Conservation (phyloP, 108 stramenopile genomes). For the Nitzschia sp. region DNA sequence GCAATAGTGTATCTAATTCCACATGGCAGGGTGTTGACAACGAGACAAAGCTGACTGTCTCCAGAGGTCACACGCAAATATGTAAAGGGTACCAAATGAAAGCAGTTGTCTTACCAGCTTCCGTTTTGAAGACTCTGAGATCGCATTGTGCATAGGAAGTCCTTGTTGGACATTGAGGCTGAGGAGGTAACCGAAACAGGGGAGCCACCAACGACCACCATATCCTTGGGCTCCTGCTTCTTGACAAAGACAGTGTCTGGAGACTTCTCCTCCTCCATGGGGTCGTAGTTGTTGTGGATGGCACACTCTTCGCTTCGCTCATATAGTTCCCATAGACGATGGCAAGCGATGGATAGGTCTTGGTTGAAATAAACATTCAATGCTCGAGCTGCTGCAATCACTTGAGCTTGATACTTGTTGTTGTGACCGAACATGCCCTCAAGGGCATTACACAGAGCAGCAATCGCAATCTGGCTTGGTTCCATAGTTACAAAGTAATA, state of each 20-base stretch:
- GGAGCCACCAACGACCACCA: conserved; percentile 11
- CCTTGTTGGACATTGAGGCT: conserved; percentile 28
- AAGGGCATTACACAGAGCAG: conserved; percentile 71
- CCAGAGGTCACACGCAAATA: no score
- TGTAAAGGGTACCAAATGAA: no score
- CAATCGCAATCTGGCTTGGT: conserved; percentile 55
- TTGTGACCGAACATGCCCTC: conserved; percentile 62
- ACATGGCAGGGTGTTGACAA: no score
- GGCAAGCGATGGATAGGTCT: conserved; percentile 41
- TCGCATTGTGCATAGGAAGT: conserved; percentile 30
- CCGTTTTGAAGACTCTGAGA: conserved; percentile 30
- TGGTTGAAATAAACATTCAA: conserved; percentile 25
- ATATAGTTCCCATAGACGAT: conserved; percentile 63
- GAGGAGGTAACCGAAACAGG: conserved; percentile 28
- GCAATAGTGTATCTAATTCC: no score
- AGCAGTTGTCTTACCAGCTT: conserved; percentile 19
- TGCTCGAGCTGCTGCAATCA: conserved; percentile 20
- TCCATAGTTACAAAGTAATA: conserved; percentile 53
- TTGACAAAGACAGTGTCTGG: conserved; percentile 19
- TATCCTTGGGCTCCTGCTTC: conserved; percentile 1
- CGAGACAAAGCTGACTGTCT: no score
- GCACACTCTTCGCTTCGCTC: conserved; percentile 69
- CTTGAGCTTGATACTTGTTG: conserved; percentile 28
- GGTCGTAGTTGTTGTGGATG: conserved; percentile 40
- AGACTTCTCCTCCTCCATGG: conserved; percentile 37